phyloP scores from a whole-genome alignment of 768 basidiomycete genomes.

The Gloeopeniophorella convolvens region DNA sequence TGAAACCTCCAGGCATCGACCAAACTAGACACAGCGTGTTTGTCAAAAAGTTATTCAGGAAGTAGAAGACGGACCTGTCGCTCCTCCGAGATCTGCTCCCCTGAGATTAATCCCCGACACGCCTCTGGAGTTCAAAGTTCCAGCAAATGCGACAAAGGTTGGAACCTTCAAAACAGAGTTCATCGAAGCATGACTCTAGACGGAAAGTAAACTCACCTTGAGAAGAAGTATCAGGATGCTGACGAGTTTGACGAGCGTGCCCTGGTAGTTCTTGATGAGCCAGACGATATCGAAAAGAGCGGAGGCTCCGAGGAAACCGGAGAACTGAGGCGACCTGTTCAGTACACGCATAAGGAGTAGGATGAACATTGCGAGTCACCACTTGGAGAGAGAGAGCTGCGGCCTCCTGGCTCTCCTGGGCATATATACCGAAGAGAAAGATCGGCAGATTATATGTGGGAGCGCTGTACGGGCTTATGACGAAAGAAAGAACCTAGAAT shows the following conservation, averaged over 20 bases:
- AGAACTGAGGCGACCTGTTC: slow-evolving; percentile 41
- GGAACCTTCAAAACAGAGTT: slow-evolving; percentile 26
- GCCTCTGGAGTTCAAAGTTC: slow-evolving; percentile 32
- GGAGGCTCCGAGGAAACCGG: slow-evolving; percentile 55
- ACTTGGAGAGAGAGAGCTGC: slow-evolving; percentile 51
- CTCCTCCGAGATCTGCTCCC: slow-evolving; percentile 29
- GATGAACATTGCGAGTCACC: slow-evolving; percentile 32
- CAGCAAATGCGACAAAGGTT: slow-evolving; percentile 31
- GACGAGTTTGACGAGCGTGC: slow-evolving; percentile 48
- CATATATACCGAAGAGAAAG: slow-evolving; percentile 71
- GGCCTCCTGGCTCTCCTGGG: slow-evolving; percentile 62
- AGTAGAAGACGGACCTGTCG: slow-evolving; percentile 27
- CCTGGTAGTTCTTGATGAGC: slow-evolving; percentile 51
- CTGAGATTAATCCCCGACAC: slow-evolving; percentile 30
- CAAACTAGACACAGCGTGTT: slow-evolving; percentile 28
- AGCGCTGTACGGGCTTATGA: slow-evolving; percentile 45
- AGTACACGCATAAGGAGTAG: background rate
- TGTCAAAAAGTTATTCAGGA: background rate
- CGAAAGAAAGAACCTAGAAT: slow-evolving; percentile 55
- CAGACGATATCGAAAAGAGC: slow-evolving; percentile 65
- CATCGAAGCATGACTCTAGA: background rate
- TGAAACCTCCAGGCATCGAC: slow-evolving; percentile 40
- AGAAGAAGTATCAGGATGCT: slow-evolving; percentile 34
- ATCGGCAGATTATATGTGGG: slow-evolving; percentile 79
- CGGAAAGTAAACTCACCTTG: slow-evolving; percentile 27